Evolutionary conservation across 2,329 filamentous ascomycete species (phyloP), one percentile per base, ranked within the genome.

Genomic region (Alternaria consortialis): DNA sequence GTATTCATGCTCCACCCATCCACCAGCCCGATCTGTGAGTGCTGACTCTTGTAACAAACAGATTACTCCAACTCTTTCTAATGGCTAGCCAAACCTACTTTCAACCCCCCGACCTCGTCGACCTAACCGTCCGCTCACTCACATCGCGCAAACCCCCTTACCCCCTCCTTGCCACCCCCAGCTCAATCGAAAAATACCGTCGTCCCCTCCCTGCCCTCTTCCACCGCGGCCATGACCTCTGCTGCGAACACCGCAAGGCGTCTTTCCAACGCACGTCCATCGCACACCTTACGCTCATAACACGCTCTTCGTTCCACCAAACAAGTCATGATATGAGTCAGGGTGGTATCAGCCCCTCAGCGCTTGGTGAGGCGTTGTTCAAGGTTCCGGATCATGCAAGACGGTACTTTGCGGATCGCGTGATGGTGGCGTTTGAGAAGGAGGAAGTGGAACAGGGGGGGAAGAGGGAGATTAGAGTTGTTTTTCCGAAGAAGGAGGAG

Each of bases 41-140:
- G 37, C 55, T 58, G n/a, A 54, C 25, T 27, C 7, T 2, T 13
- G 13, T 5, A 12, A 20, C 32, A 31, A 9, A 12, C 12, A 63
- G 66, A 13, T 50, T 64, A 23, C 56, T 73, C 20, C 68, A 69
- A 25, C 47, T 65, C 23, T 74, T 69, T 51, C 61, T 73, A 13
- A 23, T 58, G 15, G 60, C 66, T 13, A 64, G 63, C 5, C 68
- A 71, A 36, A 63, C 64, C n/a, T 67, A 72, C 51, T 56, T 73
- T 3, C 71, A 74, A 39, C 69, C 71, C 1, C 68, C 32, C 15
- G 73, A 75, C 44, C 44, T 74, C 3, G 67, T 73, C 53, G 71
- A 73, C 20, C 68, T 74, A 39, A 48, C 56, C 13, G 15, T 70
- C 15, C 70, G 71, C 32, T 59, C 62, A 37, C 37, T 51, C 12